A percentile compares a stretch with the other conserved stretches of the same genome.
phyloP scores from a whole-genome alignment of 2,329 filamentous ascomycete genomes.

The Colletotrichum gloeosporioides region DNA sequence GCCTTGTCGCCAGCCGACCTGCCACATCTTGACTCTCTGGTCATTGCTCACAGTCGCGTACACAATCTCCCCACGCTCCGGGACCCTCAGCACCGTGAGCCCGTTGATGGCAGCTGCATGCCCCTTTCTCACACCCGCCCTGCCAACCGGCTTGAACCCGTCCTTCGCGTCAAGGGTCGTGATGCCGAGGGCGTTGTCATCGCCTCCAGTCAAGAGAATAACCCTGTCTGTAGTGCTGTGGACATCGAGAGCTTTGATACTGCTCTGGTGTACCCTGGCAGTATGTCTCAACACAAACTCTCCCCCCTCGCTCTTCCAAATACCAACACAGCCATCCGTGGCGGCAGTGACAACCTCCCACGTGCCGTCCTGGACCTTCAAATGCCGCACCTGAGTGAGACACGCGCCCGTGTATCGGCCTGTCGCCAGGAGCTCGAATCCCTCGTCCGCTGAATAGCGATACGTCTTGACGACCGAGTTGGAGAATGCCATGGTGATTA shows the following conservation, averaged over 20 bases:
- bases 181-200: constrained; percentile 82
- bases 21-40: constrained; percentile 65
- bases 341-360: constrained; percentile 69
- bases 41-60: constrained; percentile 61
- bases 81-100: constrained; percentile 40
- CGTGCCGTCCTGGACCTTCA: constrained; percentile 32
- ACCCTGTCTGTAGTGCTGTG: constrained; percentile 34
- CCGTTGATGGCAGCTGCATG: constrained; percentile 78
- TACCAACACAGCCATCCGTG: constrained; percentile 79
- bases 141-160: constrained; percentile 24
- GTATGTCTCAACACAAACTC: constrained; percentile 35
- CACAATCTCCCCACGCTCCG: constrained; percentile 12
- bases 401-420: constrained; percentile 76
- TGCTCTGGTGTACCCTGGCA: constrained; percentile 75
- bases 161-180: constrained; percentile 42
- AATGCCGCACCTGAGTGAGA: constrained; percentile 68
- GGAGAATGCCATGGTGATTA: constrained; percentile 78
- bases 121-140: constrained; percentile 54
- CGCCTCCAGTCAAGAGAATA: constrained; percentile 78
- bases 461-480: constrained; percentile 79
- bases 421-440: constrained; percentile 56
- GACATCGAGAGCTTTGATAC: constrained; percentile 71
- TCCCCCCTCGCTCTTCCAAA: constrained; percentile 51
- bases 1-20: constrained; percentile 29
- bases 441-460: constrained; percentile 43